Base-by-base conservation (phyloP, 169 alveolate genomes). In the Condylostoma magnum region DNA sequence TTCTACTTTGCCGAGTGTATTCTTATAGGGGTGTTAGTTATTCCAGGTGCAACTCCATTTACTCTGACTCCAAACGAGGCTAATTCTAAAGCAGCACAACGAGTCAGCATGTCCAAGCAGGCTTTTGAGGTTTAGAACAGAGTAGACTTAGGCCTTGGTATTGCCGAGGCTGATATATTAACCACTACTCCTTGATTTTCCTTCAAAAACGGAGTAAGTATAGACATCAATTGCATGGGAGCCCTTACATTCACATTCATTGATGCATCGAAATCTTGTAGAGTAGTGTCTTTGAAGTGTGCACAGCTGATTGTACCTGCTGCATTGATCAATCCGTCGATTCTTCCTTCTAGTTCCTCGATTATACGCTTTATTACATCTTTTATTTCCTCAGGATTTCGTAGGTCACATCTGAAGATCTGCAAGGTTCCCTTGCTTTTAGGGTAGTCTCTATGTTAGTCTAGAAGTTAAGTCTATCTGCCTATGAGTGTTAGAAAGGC, bases 11-110 rank as follows among this genome's bases (percentile, higher is more conserved):
- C 75, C 37, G 79, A 56, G 53, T 83, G 81, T 25, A 57, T 73
- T 53, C 80, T 53, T 1, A 60, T 22, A 1, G 31, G 28, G 10
- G 84, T 81, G 37, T 75, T 70, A 15, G 85, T 71, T 1, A 85
- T 58, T 2, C 91, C 91, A 3, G 95, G 88, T 6, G 95, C 93
- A 3, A 89, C 90, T 6, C 85, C 91, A 65, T 89, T 89, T 6
- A 89, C 79, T 63, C 95, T 80, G 2, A 89, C 73, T 2, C 83
- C 89, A 72, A 72, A 79, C 57, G 58, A 70, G 10, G 92, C 86
- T 41, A 83, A 53, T 79, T 89, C 95, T 25, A 89, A 74, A 52
- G 95, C 93, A 15, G 92, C 71, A 63, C 86, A 78, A 69, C 83
- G 82, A 12, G 87, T 80, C 44, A 89, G 51, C 50, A 79, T 75